Conservation (phyloP, 495 filamentous ascomycete species). For the Cryomyces minteri region DNA sequence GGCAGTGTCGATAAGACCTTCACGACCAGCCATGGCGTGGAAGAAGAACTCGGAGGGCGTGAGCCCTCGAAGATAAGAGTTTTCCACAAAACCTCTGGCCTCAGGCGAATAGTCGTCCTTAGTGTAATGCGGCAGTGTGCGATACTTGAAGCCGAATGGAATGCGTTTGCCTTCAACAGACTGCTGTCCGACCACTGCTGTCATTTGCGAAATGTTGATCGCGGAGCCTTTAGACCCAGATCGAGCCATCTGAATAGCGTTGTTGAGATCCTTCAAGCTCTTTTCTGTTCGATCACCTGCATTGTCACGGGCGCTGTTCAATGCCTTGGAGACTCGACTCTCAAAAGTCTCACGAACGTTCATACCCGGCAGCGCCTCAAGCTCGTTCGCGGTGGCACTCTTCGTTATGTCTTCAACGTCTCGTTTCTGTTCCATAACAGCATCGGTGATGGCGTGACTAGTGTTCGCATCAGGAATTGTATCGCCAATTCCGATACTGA, state of each 20-base stretch:
- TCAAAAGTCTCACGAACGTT: constrained; percentile 97
- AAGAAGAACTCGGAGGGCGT: constrained; percentile 98
- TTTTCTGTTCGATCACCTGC: constrained; percentile 82
- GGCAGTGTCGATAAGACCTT: constrained; percentile 98
- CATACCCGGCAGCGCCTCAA: constrained; percentile 90
- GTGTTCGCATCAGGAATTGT: constrained; percentile 80
- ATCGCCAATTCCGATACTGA: constrained; percentile 96
- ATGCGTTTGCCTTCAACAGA: constrained; percentile 98
- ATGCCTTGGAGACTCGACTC: constrained; percentile 75
- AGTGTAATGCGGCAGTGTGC: constrained; percentile 91
- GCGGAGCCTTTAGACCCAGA: constrained; percentile 96
- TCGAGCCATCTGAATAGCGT: constrained; percentile 84
- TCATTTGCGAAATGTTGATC: constrained; percentile 99
- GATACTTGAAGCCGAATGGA: constrained; percentile 98
- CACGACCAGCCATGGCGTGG: constrained; percentile 99
- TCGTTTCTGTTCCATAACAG: constrained; percentile 59
- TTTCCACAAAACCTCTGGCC: constrained; percentile 94
- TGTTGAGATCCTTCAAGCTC: constrained; percentile 87
- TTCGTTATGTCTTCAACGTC: constrained; percentile 57
- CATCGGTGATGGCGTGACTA: constrained; percentile 62
- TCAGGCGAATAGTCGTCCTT: constrained; percentile 98
- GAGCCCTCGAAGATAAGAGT: constrained; percentile 91
- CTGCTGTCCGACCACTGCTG: constrained; percentile 89
- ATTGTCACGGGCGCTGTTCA: constrained; percentile 91
- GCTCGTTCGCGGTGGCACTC: constrained; percentile 60